These are phyloP conservation scores for Malus hybrid DNA, from an alignment of 331 rosid genomes.

Conservation along the genomic window DNA sequence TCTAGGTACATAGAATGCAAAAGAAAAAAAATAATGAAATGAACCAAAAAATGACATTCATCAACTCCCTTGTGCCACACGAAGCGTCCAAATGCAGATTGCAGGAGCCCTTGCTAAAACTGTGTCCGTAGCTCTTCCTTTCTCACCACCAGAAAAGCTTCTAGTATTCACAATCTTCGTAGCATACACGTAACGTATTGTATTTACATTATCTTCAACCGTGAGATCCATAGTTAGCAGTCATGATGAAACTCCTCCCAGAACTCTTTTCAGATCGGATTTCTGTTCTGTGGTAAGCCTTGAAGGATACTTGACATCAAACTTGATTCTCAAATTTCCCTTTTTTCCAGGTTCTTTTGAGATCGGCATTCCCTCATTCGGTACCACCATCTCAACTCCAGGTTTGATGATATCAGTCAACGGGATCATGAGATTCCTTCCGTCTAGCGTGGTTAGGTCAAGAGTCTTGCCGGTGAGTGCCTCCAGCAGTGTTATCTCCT, in stretches of 20 bases:
- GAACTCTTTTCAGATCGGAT: slow-evolving; percentile 72
- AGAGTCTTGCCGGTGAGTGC: slow-evolving; percentile 82
- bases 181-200: slow-evolving; percentile 19
- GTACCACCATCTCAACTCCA: slow-evolving; percentile 54
- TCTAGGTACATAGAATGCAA: slow-evolving; percentile 12
- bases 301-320: slow-evolving; percentile 78
- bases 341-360: slow-evolving; percentile 81
- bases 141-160: slow-evolving; percentile 15
- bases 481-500: slow-evolving; percentile 76
- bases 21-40: not conserved
- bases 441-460: slow-evolving; percentile 61
- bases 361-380: slow-evolving; percentile 90
- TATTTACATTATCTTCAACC: slow-evolving; percentile 27
- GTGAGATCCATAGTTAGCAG: slow-evolving; percentile 20
- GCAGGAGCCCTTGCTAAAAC: slow-evolving; percentile 13
- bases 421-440: slow-evolving; percentile 59
- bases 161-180: slow-evolving; percentile 55
- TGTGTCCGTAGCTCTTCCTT: not conserved
- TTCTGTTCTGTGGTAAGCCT: slow-evolving; percentile 76
- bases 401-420: slow-evolving; percentile 64
- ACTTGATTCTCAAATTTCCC: slow-evolving; percentile 77
- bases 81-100: slow-evolving; percentile 1
- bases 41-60: not conserved
- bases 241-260: slow-evolving; percentile 49
- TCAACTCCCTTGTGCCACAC: slow-evolving; percentile 15